Evolutionary conservation across 805 yeast species (phyloP).

Genomic region (Sungouiozyma ichnusensis): DNA sequence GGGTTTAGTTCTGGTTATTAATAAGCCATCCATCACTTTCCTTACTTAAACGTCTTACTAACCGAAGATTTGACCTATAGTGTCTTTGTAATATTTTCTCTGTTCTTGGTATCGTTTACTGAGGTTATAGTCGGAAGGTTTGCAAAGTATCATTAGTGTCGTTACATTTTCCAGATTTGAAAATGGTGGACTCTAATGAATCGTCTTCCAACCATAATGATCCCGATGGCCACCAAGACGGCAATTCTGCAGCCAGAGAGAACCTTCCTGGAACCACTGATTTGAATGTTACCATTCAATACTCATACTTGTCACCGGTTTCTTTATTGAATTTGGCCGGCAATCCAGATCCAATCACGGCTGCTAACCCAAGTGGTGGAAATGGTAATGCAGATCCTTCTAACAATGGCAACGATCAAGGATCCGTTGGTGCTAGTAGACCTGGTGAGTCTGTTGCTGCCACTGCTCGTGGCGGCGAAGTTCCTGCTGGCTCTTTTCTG

Average conservation of each 20-base stretch:
- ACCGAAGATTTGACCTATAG: too few relatives aligned
- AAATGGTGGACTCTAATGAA: neutral
- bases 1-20: too few relatives aligned
- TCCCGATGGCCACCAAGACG: neutral
- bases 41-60: too few relatives aligned
- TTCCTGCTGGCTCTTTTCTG: slow-evolving; percentile 40
- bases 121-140: too few relatives aligned
- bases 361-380: neutral
- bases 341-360: neutral
- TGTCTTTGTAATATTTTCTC: too few relatives aligned
- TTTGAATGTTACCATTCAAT: slow-evolving; percentile 24
- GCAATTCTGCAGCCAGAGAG: neutral
- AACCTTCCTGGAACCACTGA: slow-evolving; percentile 12
- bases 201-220: neutral
- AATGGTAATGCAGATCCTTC: neutral
- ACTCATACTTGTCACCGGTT: slow-evolving; percentile 15
- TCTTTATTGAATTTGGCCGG: neutral
- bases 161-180: neutral
- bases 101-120: too few relatives aligned
- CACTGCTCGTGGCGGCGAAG: neutral
- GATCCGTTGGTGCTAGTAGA: neutral
- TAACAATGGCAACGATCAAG: too few relatives aligned
- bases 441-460: slow-evolving; percentile 1
- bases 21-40: too few relatives aligned
- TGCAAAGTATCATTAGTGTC: too few relatives aligned